Percentiles rank a stretch among this genome's conserved stretches.
phyloP scores from a whole-genome alignment of 495 filamentous ascomycete species.

The Aspergillus ostianus region DNA sequence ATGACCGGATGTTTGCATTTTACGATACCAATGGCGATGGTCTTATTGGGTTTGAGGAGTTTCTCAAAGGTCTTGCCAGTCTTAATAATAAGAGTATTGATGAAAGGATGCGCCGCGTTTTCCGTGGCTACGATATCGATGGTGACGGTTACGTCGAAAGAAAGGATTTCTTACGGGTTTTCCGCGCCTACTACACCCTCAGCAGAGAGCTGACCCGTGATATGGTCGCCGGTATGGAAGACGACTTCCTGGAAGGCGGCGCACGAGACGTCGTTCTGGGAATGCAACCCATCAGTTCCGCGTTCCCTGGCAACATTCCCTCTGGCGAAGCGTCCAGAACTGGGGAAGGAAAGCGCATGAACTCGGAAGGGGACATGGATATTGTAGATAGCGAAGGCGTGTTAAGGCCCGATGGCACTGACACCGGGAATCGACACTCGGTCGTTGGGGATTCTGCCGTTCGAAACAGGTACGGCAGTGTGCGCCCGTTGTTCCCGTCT shows the following conservation, averaged over 20 bases:
- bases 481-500: conserved; percentile 39
- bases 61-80: conserved; percentile 77
- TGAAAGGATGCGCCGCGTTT: conserved; percentile 71
- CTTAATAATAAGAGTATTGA: conserved; percentile 66
- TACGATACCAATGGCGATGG: conserved; percentile 89
- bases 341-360: conserved; percentile 62
- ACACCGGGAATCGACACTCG: conserved; percentile 48
- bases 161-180: conserved; percentile 88
- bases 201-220: conserved; percentile 83
- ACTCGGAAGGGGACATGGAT: conserved; percentile 59
- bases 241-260: conserved; percentile 72
- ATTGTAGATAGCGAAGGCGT: conserved; percentile 54
- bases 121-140: conserved; percentile 88
- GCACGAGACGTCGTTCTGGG: conserved; percentile 71
- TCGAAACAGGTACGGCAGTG: conserved; percentile 40
- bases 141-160: conserved; percentile 83
- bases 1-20: conserved; percentile 94
- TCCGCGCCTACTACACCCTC: conserved; percentile 83
- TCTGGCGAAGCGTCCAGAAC: conserved; percentile 54
- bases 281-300: conserved; percentile 75
- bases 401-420: conserved; percentile 44
- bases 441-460: conserved; percentile 49
- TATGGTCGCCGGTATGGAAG: conserved; percentile 76
- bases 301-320: conserved; percentile 65
- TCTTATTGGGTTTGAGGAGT: conserved; percentile 92